phyloP scores from a whole-genome alignment of 805 yeast species.

The Candida corydali region DNA sequence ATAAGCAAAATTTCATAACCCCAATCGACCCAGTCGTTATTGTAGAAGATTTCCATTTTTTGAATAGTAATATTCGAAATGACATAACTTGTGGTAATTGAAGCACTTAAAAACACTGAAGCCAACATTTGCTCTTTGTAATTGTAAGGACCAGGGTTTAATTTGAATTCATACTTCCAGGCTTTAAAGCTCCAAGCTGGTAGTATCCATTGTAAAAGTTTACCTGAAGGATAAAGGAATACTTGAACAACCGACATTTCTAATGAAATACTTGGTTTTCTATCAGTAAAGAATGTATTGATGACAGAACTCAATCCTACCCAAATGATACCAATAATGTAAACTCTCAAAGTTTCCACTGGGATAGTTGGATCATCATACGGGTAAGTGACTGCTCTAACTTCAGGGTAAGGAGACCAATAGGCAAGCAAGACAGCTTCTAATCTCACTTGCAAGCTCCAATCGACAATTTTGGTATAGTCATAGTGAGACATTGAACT shows the following conservation, averaged over 20 bases:
- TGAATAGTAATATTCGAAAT: constrained; percentile 21
- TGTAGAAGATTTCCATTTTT: constrained; percentile 19
- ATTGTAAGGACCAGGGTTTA: constrained; percentile 54
- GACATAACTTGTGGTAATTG: constrained; percentile 22
- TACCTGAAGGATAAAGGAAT: constrained; percentile 43
- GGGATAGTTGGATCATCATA: constrained; percentile 33
- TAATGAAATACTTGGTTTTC: constrained; percentile 46
- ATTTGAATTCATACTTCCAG: constrained; percentile 20
- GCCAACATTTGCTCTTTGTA: constrained; percentile 64
- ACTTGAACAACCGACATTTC: constrained; percentile 41
- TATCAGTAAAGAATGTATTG: constrained; percentile 52
- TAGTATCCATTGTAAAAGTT: constrained; percentile 23
- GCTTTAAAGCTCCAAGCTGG: constrained; percentile 31
- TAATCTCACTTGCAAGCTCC: constrained; percentile 24
- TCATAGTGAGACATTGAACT: not conserved
- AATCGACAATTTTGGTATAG: constrained; percentile 8
- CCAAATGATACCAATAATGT: constrained; percentile 49
- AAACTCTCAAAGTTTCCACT: constrained; percentile 43
- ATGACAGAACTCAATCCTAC: constrained; percentile 49
- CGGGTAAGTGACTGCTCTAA: constrained; percentile 25
- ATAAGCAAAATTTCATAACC: constrained; percentile 23
- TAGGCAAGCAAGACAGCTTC: constrained; percentile 40
- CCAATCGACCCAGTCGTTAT: constrained; percentile 20
- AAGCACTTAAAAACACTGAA: constrained; percentile 41
- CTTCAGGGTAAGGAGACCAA: constrained; percentile 29